Conservation (phyloP, 2,329 filamentous ascomycete genomes). For the Pseudocercospora fijiensis region DNA sequence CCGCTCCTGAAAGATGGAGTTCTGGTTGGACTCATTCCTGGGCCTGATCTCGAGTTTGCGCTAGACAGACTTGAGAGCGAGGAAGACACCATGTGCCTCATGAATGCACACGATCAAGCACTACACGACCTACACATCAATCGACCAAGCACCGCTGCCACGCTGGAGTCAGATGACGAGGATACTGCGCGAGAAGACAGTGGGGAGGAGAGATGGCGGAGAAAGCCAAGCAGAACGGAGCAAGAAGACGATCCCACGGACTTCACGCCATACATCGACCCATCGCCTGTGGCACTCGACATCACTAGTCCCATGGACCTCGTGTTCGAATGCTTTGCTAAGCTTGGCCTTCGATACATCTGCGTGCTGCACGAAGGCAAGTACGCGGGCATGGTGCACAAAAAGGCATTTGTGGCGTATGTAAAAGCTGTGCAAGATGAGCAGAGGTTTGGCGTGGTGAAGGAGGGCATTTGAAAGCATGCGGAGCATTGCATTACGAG, state of each 20-base stretch:
- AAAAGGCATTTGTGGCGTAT: slow-evolving; percentile 95
- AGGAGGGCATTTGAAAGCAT: slow-evolving; percentile 10
- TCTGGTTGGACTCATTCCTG: slow-evolving; percentile 87
- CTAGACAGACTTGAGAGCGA: slow-evolving; percentile 74
- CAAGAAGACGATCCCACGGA: slow-evolving; percentile 65
- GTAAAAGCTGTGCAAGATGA: slow-evolving; percentile 74
- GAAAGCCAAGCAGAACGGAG: slow-evolving; percentile 4
- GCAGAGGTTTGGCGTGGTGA: slow-evolving; percentile 21
- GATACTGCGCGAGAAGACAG: slow-evolving; percentile 17
- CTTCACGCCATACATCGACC: slow-evolving; percentile 89
- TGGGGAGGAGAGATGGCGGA: slow-evolving; percentile 7
- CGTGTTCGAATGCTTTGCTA: slow-evolving; percentile 94
- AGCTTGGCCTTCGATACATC: slow-evolving; percentile 87
- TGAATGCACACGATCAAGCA: slow-evolving; percentile 65
- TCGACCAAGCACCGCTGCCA: slow-evolving; percentile 12
- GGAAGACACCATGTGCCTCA: slow-evolving; percentile 75
- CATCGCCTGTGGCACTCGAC: slow-evolving; percentile 82
- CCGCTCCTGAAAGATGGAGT: slow-evolving; percentile 78
- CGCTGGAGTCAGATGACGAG: slow-evolving; percentile 14
- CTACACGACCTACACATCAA: slow-evolving; percentile 30
- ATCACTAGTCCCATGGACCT: slow-evolving; percentile 88
- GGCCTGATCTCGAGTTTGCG: slow-evolving; percentile 89
- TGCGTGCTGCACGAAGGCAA: slow-evolving; percentile 82
- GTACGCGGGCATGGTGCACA: slow-evolving; percentile 89
- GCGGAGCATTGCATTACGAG: not conserved